Evolutionary conservation across 129 eudicot genomes (phyloP).

Genomic region (Lactuca saligna): DNA sequence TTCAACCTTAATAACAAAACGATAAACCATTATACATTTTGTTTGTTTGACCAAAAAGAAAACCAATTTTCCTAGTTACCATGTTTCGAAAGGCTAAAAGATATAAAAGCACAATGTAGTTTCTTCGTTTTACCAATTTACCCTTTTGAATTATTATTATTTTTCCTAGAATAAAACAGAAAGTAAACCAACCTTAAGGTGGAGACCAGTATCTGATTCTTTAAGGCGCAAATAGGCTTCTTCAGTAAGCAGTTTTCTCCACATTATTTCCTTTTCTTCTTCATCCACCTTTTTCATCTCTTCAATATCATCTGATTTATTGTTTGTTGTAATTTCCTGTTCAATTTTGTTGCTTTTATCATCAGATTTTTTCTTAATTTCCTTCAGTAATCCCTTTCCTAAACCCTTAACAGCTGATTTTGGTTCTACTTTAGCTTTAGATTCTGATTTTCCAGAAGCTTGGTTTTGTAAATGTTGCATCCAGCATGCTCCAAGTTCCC

Average conservation of each 20-base stretch:
- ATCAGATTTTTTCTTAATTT: constrained; percentile 69
- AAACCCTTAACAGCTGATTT: constrained; percentile 78
- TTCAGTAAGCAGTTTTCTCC: constrained; percentile 73
- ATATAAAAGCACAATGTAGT: too few relatives aligned
- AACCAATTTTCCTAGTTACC: too few relatives aligned
- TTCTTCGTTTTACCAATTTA: too few relatives aligned
- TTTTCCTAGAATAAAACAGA: too few relatives aligned
- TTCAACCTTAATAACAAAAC: too few relatives aligned
- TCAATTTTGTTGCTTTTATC: constrained; percentile 59
- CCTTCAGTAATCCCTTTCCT: constrained; percentile 90
- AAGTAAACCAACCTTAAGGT: constrained; percentile 62
- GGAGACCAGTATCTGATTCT: constrained; percentile 94
- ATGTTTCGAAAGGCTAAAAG: too few relatives aligned
- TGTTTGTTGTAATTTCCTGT: constrained; percentile 35
- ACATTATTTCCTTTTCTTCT: constrained; percentile 67
- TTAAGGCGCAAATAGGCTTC: constrained; percentile 81
- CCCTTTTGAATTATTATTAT: too few relatives aligned
- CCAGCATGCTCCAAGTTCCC: constrained; percentile 99
- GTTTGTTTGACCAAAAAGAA: too few relatives aligned
- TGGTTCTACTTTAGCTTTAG: constrained; percentile 77
- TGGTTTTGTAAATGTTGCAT: constrained; percentile 95
- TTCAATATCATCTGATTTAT: constrained; percentile 39
- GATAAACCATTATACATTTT: too few relatives aligned
- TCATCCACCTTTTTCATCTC: constrained; percentile 58
- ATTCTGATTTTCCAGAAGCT: constrained; percentile 60